Evolutionary conservation across 108 stramenopile species (phyloP).

Genomic region (Ochromonas danica): DNA sequence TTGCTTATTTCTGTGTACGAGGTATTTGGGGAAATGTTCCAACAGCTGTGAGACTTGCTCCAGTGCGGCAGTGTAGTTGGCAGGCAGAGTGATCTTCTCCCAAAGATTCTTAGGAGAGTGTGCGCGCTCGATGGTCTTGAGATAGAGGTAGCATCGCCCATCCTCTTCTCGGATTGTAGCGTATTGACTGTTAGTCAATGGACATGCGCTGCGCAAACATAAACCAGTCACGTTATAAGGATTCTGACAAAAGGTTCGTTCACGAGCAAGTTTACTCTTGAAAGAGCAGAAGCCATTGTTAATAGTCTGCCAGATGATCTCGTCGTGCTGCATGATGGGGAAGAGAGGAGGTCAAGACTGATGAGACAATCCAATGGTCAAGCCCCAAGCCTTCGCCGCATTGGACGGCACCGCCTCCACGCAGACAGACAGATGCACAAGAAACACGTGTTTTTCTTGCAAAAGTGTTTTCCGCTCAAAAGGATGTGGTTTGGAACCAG

Average conservation of each 20-base stretch:
- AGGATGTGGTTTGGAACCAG: too few relatives aligned
- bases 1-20: constrained; percentile 88
- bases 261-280: constrained; percentile 81
- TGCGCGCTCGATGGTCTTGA: constrained; percentile 94
- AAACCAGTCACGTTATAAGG: constrained; percentile 92
- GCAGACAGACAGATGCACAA: too few relatives aligned
- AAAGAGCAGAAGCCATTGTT: constrained; percentile 94
- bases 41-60: constrained; percentile 83
- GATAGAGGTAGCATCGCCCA: constrained; percentile 75
- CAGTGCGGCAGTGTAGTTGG: constrained; percentile 88
- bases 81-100: constrained; percentile 86
- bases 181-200: constrained; percentile 91
- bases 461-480: too few relatives aligned
- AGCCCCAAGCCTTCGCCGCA: too few relatives aligned
- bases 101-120: constrained; percentile 94
- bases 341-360: too few relatives aligned
- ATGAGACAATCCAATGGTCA: too few relatives aligned
- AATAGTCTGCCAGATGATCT: constrained; percentile 96
- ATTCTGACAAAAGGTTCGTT: constrained; percentile 90
- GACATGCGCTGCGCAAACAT: constrained; percentile 90
- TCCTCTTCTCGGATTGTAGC: constrained; percentile 94
- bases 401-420: too few relatives aligned
- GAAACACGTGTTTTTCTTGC: too few relatives aligned
- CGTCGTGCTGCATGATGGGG: constrained; percentile 96
- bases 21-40: constrained; percentile 82